Conservation (phyloP, 1,284 basidiomycete genomes). For the Ceratobasidium papillatum region DNA sequence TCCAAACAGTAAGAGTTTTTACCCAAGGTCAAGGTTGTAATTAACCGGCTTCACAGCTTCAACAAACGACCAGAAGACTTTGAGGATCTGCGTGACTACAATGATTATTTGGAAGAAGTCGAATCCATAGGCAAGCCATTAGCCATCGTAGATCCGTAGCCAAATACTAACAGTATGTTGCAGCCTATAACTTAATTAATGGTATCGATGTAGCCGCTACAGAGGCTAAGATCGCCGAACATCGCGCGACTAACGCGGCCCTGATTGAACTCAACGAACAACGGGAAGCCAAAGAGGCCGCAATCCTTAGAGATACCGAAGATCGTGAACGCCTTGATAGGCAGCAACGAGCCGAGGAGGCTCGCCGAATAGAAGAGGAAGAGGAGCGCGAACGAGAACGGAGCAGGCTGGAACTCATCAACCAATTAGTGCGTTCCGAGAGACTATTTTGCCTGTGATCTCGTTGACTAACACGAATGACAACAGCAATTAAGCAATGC, state of each 20-base stretch:
- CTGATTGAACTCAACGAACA: conserved; percentile 82
- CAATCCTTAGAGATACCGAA: conserved; percentile 76
- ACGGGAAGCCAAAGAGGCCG: conserved; percentile 76
- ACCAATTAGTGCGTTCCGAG: conserved; percentile 71
- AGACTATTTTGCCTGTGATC: not conserved
- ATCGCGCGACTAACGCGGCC: conserved; percentile 81
- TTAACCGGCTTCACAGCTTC: conserved; percentile 65
- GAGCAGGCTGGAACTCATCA: conserved; percentile 76
- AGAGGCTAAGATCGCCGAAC: conserved; percentile 82
- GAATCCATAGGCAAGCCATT: conserved; percentile 86
- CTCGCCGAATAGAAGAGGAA: conserved; percentile 74
- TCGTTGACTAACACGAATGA: not conserved
- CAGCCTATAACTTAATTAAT: conserved; percentile 89
- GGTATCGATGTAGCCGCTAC: conserved; percentile 87
- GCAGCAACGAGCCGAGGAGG: conserved; percentile 73
- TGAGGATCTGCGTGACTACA: conserved; percentile 80
- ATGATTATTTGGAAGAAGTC: conserved; percentile 95
- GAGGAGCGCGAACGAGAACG: conserved; percentile 77
- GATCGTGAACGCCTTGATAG: conserved; percentile 74
- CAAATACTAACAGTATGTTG: conserved; percentile 27
- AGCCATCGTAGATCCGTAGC: not conserved
- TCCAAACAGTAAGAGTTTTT: conserved; percentile 74
- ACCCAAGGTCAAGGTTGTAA: not conserved
- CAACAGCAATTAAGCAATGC: conserved; percentile 51
- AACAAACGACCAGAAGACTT: conserved; percentile 96